Base-by-base conservation (phyloP, 2,329 filamentous ascomycete species). In the Ambrosiella xylebori region DNA sequence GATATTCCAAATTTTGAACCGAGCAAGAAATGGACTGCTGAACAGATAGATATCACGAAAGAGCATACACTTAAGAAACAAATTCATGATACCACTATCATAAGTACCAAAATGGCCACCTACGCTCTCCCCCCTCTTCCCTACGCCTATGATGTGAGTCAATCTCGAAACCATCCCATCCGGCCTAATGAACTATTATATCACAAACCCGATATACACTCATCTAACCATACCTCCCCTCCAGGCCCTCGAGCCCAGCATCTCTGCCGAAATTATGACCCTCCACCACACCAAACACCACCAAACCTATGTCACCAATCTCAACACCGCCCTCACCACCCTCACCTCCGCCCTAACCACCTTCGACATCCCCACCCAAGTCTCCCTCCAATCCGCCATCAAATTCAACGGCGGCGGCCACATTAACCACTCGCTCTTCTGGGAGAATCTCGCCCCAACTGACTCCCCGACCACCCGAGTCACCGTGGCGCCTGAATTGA, bases 371-470 rank as follows among this genome's bases (percentile, higher is more conserved):
- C 72, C 79, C 3, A 71, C 75, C 3, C 82, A 88, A 64, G 78
- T 88, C 58, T 72, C 78, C 15, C 76, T 88, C n/a, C 82, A 85
- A 64, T 73, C 76, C 15, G 79, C 79, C 61, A 82, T 95, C 73
- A 86, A 85, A 66, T 95, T 95, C 78, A 88, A 95, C 69, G 89
- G 85, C 54, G 90, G 90, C 49, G 90, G 90, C 6, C 89, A 95
- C 74, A 84, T 94, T 71, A 96, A 96, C 74, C 90, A 95, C 75
- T 83, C 81, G 0, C 80, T 95, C 40, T 95, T 95, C 76, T 96
- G 89, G 89, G 82, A 86, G 71, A 90, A 88, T 69, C 77, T 94
- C 15, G 71, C 79, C 0, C 85, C 86, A 0, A 71, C 80, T 0
- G 74, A 71, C 15, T 81, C 77, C 1, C 63, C 74, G 0, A 79